These are phyloP conservation scores for Leccinum olivaceopallidum DNA, from an alignment of 768 basidiomycete species.

Conservation along the genomic window DNA sequence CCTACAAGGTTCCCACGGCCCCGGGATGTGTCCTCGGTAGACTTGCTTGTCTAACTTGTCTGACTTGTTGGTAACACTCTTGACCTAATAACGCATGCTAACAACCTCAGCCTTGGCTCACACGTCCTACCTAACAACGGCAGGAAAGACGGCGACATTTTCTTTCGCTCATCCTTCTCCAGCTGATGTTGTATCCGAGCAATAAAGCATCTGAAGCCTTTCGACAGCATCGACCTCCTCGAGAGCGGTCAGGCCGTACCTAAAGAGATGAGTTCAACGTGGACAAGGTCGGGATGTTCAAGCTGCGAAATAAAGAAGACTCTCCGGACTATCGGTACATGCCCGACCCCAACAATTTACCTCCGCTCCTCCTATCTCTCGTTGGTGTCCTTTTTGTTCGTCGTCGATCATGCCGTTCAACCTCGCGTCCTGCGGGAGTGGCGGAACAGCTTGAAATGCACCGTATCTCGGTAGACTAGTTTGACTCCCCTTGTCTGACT, in stretches of 20 bases:
- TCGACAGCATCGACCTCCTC: conserved; percentile 74
- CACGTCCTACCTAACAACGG: no score
- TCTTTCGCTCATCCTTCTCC: not conserved
- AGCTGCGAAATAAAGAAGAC: conserved; percentile 86
- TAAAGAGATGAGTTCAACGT: conserved; percentile 96
- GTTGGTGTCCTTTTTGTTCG: conserved; percentile 31
- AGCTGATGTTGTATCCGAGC: conserved; percentile 40
- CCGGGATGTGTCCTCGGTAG: no score
- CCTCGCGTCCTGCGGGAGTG: conserved; percentile 44
- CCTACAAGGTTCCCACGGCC: no score
- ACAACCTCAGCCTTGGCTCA: no score
- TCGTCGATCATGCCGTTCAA: not conserved
- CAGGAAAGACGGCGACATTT: no score
- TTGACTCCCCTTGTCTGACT: no score
- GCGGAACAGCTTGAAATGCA: no score
- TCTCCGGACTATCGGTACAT: conserved; percentile 97
- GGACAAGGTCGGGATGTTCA: conserved; percentile 74
- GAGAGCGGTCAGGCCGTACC: conserved; percentile 43
- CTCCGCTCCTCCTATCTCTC: conserved; percentile 60
- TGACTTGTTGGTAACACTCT: no score
- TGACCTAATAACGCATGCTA: no score
- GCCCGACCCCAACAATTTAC: conserved; percentile 89
- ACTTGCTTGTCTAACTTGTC: no score
- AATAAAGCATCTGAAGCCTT: conserved; percentile 71
- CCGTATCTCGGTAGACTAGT: no score